Percentiles rank a stretch among this genome's conserved stretches.
These are phyloP conservation scores for Psilocybe cubensis DNA, from an alignment of 768 basidiomycete genomes.

Conservation along the genomic window DNA sequence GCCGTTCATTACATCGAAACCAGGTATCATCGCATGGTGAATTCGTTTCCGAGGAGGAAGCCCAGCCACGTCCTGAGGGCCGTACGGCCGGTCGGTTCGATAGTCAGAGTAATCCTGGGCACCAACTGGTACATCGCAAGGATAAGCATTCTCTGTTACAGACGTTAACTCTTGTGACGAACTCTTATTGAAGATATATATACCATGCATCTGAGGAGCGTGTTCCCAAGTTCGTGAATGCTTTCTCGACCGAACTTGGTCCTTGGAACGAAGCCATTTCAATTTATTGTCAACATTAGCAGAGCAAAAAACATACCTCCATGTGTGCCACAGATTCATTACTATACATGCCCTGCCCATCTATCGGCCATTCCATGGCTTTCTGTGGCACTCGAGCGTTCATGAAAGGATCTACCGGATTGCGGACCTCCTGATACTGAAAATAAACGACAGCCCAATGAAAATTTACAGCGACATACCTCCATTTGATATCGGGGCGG, in stretches of 20 bases:
- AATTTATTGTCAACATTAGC: not conserved
- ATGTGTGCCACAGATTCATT: slow-evolving; percentile 45
- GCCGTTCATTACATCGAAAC: slow-evolving; percentile 57
- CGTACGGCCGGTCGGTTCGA: slow-evolving; percentile 28
- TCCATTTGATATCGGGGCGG: slow-evolving; percentile 49
- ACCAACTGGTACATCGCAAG: slow-evolving; percentile 47
- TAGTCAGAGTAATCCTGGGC: slow-evolving; percentile 29
- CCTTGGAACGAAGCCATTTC: slow-evolving; percentile 28
- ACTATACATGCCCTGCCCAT: slow-evolving; percentile 45
- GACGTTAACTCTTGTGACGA: not conserved
- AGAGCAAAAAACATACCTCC: slow-evolving; percentile 37
- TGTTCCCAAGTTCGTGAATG: slow-evolving; percentile 69
- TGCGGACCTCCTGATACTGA: slow-evolving; percentile 39
- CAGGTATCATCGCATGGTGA: slow-evolving; percentile 63
- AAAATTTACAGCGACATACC: slow-evolving; percentile 26
- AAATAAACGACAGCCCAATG: not conserved
- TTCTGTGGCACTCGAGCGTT: slow-evolving; percentile 44
- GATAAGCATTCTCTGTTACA: slow-evolving; percentile 42
- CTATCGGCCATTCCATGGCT: slow-evolving; percentile 51
- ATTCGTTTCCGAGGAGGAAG: slow-evolving; percentile 65
- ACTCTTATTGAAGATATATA: not conserved
- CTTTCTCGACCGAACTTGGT: slow-evolving; percentile 52
- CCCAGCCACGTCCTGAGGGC: slow-evolving; percentile 51
- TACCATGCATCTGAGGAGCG: slow-evolving; percentile 47
- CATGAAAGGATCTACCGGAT: slow-evolving; percentile 43